A percentile compares a stretch with the other conserved stretches of the same genome.
Conservation (phyloP, 257 asterid species). For the Primulina tabacum region DNA sequence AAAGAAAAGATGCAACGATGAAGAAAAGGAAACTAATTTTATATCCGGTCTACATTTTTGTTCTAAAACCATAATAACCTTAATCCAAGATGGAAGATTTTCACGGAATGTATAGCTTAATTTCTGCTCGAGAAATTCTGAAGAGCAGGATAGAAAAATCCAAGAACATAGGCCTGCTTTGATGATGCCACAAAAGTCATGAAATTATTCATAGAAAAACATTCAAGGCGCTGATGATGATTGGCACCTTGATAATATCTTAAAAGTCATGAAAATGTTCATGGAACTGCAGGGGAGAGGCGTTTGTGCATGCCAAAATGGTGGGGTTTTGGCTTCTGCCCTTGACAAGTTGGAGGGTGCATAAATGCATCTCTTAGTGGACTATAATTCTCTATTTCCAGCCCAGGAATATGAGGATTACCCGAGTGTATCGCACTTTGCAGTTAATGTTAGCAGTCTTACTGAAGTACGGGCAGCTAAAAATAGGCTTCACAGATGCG, state of each 20-base stretch:
- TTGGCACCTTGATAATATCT: slow-evolving; percentile 37
- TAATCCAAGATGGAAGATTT: slow-evolving; percentile 29
- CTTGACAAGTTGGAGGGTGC: slow-evolving; percentile 51
- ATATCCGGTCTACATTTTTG: background rate
- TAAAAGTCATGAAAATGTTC: slow-evolving; percentile 40
- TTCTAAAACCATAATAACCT: background rate
- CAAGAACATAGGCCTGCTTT: too few species aligned
- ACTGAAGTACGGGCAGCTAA: slow-evolving; percentile 44
- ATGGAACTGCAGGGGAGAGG: slow-evolving; percentile 40
- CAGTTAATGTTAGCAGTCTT: slow-evolving; percentile 38
- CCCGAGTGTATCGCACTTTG: slow-evolving; percentile 16
- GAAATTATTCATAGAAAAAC: slow-evolving; percentile 25
- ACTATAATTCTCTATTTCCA: slow-evolving; percentile 25
- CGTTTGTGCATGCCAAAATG: slow-evolving; percentile 32
- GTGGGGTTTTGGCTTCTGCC: slow-evolving; percentile 43
- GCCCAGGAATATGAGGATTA: background rate
- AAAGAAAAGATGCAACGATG: slow-evolving; percentile 24
- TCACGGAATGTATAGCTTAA: slow-evolving; percentile 33
- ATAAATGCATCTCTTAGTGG: slow-evolving; percentile 36
- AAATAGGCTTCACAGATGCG: slow-evolving; percentile 46
- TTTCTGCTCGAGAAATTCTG: slow-evolving; percentile 51
- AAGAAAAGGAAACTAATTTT: slow-evolving; percentile 2
- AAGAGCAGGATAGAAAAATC: slow-evolving; percentile 5
- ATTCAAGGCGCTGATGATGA: slow-evolving; percentile 29
- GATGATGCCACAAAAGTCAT: too few species aligned